These are phyloP conservation scores for Malania oleifera DNA, from an alignment of 164 flowering plant genomes.

Conservation along the genomic window DNA sequence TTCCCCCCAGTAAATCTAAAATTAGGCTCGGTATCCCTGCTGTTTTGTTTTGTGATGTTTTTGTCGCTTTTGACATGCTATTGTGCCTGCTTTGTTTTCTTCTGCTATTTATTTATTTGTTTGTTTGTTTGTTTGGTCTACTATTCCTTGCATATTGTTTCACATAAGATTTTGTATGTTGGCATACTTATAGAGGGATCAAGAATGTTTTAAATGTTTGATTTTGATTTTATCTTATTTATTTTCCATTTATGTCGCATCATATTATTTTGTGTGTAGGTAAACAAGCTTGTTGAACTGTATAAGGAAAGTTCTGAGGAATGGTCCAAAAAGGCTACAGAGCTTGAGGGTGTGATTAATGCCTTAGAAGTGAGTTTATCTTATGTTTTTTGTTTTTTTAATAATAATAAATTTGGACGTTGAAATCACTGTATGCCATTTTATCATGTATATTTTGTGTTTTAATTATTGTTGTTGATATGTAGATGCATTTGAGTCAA, in stretches of 20 bases:
- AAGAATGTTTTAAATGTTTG: too few species aligned
- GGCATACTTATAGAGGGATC: too few species aligned
- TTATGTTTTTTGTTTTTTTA: not conserved
- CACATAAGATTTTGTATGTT: too few species aligned
- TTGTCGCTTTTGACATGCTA: not conserved
- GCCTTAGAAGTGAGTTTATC: conserved; percentile 69
- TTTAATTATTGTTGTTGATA: conserved; percentile 3
- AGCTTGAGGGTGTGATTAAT: conserved; percentile 94
- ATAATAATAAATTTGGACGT: too few species aligned
- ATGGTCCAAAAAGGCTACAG: conserved; percentile 93
- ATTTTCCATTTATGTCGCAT: not conserved
- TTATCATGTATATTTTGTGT: conserved; percentile 1
- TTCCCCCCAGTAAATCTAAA: too few species aligned
- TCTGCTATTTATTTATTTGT: too few species aligned
- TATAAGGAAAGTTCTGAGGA: conserved; percentile 94
- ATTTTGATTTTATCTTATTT: not conserved
- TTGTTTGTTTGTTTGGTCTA: too few species aligned
- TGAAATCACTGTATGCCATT: too few species aligned
- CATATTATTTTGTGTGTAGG: conserved; percentile 28
- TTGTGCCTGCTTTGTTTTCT: too few species aligned
- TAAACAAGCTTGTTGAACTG: conserved; percentile 71
- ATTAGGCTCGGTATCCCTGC: too few species aligned
- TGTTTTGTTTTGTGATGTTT: not conserved
- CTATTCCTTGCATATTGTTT: too few species aligned
- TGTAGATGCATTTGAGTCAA: conserved; percentile 69